Base-by-base conservation (phyloP, 2,329 filamentous ascomycete genomes). In the Ceratocystis lukuohia region DNA sequence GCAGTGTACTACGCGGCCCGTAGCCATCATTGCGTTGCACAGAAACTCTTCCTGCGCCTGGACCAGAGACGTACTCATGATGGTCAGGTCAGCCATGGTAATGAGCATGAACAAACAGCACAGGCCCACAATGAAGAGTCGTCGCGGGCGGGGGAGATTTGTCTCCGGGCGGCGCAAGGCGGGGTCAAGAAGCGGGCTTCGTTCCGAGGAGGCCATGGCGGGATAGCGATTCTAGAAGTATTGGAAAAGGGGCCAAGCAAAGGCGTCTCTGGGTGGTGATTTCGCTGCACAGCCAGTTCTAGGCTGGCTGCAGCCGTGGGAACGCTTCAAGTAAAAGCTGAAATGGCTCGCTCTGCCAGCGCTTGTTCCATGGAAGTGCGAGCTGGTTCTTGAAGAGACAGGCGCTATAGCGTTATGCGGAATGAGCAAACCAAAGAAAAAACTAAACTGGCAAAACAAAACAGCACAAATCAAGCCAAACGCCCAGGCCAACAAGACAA, bases 81-180 rank as follows among this genome's bases (percentile, higher is more conserved):
- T 66, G 22, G 64, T 61, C 41, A 68, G 50, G 30, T 65, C 57
- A 12, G 30, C 45, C 67, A 68, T 66, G 22, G 61, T 61, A 7
- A 68, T 45, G 25, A 68, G 50, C 66, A 68, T 68, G 30, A 68
- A 68, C n/a, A 68, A 44, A 33, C 66, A 68, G 17, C 66, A 68
- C 33, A 68, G 30, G 12, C 46, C 22, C 5, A 68, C 45, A 8
- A 62, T 64, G 5, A 33, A 61, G 12, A 20, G 33, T 10, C 67
- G 28, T 12, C n/a, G 50, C 1, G 56, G 20, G 3, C 46, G 56
- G 2, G 62, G 15, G 22, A 37, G 22, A n/a, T n/a, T n/a, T n/a
- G 45, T 30, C 17, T 46, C 20, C 1, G 45, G 17, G 10, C 12
- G 37, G 22, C 12, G 15, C 4, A 28, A 22, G 22, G 61, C 25